phyloP scores from a whole-genome alignment of 2,329 filamentous ascomycete species.

The Aspergillus brasiliensis region DNA sequence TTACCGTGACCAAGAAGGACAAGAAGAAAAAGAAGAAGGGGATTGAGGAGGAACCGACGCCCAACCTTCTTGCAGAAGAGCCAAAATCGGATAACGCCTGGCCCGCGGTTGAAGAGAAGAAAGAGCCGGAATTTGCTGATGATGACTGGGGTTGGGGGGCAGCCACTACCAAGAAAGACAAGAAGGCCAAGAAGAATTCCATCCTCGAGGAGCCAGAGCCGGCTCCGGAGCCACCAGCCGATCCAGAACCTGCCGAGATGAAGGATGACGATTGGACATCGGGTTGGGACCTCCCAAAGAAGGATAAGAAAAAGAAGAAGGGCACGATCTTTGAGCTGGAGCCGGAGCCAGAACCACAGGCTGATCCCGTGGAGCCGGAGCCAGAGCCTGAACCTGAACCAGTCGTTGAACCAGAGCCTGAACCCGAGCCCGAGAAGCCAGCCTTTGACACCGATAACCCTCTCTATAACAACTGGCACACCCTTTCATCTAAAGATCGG shows the following conservation, averaged over 20 bases:
- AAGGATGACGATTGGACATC: conserved; percentile 31
- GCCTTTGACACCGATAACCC: conserved; percentile 25
- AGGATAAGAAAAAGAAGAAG: conserved; percentile 37
- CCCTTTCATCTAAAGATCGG: conserved; percentile 18
- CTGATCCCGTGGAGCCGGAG: conserved; percentile 31
- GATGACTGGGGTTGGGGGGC: conserved; percentile 35
- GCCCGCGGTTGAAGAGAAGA: neutral
- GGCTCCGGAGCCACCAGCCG: conserved; percentile 14
- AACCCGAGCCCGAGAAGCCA: conserved; percentile 17
- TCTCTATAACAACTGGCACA: conserved; percentile 22
- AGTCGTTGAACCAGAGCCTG: conserved; percentile 20
- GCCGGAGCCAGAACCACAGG: conserved; percentile 27
- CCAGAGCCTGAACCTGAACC: conserved; percentile 23
- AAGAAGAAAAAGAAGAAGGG: conserved; percentile 49
- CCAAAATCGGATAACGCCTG: conserved; percentile 17
- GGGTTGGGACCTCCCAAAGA: conserved; percentile 27
- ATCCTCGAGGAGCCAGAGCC: conserved; percentile 25
- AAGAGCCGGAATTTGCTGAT: conserved; percentile 19
- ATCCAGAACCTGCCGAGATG: conserved; percentile 24
- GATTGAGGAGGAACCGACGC: conserved; percentile 21
- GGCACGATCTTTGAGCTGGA: conserved; percentile 32
- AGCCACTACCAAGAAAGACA: conserved; percentile 35
- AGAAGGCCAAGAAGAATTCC: conserved; percentile 38
- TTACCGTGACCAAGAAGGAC: conserved; percentile 44
- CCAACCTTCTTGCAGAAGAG: conserved; percentile 25